Percentiles rank a stretch among this genome's conserved stretches.
phyloP scores from a whole-genome alignment of 2,329 filamentous ascomycete genomes.

The Sporothrix humicola region DNA sequence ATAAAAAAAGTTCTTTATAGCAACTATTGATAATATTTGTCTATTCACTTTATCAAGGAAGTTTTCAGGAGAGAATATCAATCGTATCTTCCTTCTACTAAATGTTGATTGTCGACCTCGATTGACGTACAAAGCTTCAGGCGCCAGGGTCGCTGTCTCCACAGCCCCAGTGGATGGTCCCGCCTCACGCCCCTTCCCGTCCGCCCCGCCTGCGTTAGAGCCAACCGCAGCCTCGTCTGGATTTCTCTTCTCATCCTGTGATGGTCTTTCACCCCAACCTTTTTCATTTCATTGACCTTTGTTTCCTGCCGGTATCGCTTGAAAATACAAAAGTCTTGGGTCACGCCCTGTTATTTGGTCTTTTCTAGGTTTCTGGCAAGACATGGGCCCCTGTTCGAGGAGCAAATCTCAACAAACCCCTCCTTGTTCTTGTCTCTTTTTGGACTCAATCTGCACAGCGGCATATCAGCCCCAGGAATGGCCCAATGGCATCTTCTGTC shows the following conservation, averaged over 20 bases:
- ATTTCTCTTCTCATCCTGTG: neutral
- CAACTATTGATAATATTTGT: too few species aligned
- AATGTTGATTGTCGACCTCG: neutral
- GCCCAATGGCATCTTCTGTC: neutral
- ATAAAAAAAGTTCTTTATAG: neutral
- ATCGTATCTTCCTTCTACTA: neutral
- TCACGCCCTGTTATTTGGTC: neutral
- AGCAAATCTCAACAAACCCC: neutral
- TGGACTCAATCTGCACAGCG: neutral
- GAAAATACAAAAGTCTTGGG: neutral
- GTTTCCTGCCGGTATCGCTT: neutral
- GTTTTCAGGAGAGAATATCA: neutral
- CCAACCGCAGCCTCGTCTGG: neutral
- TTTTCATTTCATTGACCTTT: neutral
- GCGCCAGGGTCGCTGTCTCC: neutral
- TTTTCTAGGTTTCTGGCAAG: neutral
- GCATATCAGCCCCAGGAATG: neutral
- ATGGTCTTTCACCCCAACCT: neutral
- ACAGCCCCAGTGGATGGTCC: neutral
- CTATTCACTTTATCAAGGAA: neutral
- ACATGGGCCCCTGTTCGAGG: neutral
- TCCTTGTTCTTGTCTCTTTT: neutral
- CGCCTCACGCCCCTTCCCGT: conserved; percentile 4
- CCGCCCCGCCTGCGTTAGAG: neutral
- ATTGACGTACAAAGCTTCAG: neutral